phyloP scores from a whole-genome alignment of 805 yeast genomes.

The Hanseniaspora valbyensis region DNA sequence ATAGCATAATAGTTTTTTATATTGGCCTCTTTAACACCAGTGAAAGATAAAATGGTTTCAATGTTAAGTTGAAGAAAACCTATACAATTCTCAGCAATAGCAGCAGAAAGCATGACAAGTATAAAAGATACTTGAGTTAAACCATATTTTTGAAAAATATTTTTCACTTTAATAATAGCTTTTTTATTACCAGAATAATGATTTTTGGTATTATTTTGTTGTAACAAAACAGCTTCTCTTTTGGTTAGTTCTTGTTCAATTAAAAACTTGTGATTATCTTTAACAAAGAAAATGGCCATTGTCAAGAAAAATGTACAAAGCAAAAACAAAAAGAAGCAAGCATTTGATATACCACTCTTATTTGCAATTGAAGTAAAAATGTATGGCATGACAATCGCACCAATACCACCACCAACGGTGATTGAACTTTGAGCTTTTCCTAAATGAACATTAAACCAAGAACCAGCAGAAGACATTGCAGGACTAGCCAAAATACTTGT shows the following conservation, averaged over 20 bases:
- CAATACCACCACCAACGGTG: constrained; percentile 41
- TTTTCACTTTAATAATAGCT: constrained; percentile 16
- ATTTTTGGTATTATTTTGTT: constrained; percentile 12
- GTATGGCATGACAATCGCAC: constrained; percentile 38
- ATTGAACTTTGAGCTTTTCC: constrained; percentile 38
- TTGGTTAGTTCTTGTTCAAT: constrained; percentile 16
- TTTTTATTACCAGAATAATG: no score
- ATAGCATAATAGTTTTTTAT: constrained; percentile 32
- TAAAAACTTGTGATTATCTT: constrained; percentile 26
- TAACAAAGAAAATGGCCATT: constrained; percentile 24
- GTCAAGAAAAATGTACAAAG: constrained; percentile 26
- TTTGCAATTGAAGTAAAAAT: constrained; percentile 33
- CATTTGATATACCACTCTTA: constrained; percentile 42
- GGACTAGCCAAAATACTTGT: constrained; percentile 34
- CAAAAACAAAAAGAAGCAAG: constrained; percentile 38
- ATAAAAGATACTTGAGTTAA: constrained; percentile 32
- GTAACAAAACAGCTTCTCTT: constrained; percentile 15
- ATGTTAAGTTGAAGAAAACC: constrained; percentile 32
- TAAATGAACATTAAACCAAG: constrained; percentile 35
- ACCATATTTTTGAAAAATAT: constrained; percentile 29
- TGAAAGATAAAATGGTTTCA: constrained; percentile 32
- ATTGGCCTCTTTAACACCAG: constrained; percentile 32
- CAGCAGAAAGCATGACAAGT: constrained; percentile 29
- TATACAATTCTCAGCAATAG: constrained; percentile 32
- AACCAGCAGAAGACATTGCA: constrained; percentile 34